These are phyloP conservation scores for Calonectria montana DNA, from an alignment of 2,329 filamentous ascomycete genomes.

Conservation along the genomic window DNA sequence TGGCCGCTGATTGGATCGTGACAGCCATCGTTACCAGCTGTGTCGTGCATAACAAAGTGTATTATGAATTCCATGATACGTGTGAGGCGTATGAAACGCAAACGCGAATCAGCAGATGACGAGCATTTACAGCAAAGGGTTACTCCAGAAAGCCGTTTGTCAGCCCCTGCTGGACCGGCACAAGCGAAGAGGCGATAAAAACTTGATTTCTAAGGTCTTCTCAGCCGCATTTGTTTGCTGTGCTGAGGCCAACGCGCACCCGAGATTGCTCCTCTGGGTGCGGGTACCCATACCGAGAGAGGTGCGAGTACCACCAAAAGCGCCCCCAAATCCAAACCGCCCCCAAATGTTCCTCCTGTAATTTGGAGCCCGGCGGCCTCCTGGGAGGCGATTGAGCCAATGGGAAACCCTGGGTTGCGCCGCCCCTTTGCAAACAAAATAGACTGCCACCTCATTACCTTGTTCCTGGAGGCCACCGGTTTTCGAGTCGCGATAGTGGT, in stretches of 20 bases:
- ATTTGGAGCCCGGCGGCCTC: conserved; percentile 21
- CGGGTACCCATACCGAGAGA: background rate
- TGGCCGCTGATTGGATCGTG: conserved; percentile 18
- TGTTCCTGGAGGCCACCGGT: background rate
- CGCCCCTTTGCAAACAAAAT: background rate
- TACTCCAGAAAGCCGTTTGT: background rate
- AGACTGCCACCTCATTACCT: background rate
- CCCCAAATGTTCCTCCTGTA: conserved; percentile 11
- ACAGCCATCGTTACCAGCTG: conserved; percentile 8
- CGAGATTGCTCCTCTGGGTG: background rate
- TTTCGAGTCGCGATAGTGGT: background rate
- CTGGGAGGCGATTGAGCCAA: background rate
- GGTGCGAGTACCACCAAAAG: background rate
- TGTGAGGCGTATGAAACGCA: conserved; percentile 12
- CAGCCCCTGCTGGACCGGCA: background rate
- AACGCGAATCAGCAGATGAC: conserved; percentile 5
- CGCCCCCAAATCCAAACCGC: conserved; percentile 9
- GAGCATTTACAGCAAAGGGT: background rate
- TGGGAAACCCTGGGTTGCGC: conserved; percentile 1
- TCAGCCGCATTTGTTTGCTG: background rate
- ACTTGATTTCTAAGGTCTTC: background rate
- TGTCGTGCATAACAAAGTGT: background rate
- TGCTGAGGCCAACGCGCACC: background rate
- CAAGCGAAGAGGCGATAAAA: background rate
- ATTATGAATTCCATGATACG: background rate